Evolutionary conservation across 2,329 filamentous ascomycete genomes (phyloP), one percentile per base, ranked within the genome.

Genomic region (Coniochaeta pulveracea): DNA sequence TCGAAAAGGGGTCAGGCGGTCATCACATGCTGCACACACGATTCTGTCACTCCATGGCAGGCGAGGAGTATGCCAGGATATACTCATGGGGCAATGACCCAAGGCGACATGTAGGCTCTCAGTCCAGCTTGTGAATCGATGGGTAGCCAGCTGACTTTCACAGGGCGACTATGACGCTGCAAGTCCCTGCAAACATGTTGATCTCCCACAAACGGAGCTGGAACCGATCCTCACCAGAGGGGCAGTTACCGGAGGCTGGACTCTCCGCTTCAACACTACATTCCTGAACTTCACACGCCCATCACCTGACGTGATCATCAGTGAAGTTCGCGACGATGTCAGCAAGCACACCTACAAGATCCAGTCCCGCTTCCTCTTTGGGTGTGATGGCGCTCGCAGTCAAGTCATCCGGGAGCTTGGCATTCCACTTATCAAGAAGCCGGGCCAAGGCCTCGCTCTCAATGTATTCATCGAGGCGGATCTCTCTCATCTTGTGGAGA

Each of bases 61-160:
- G 68, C 3, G 60, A 63, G 18, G 68, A 72, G 39, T 71, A 58
- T 41, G 66, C 57, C 0, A 54, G 66, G 2, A 50, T 64, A 4
- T 57, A 65, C 41, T 66, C 65, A 0, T 71, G 66, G 66, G 68
- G 66, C 3, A 56, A 65, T 35, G 57, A 64, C 34, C 66, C 65
- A 0, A 44, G 46, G 7, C 46, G 59, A 32, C 56, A 58, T 47
- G 62, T 65, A 56, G 60, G 33, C 60, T 63, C 68, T 1, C 63
- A 61, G 27, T 75, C 69, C 39, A 48, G 76, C 5, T 72, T 75
- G 40, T 71, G 70, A 2, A 64, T 61, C 19, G 72, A 76, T n/a
- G n/a, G n/a, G 6, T 16, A 6, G 10, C 5, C 9, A n/a, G 27
- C 12, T n/a, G 16, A n/a, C n/a, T n/a, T 9, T 17, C 4, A 5